A percentile compares a stretch with the other conserved stretches of the same genome.
Conservation (phyloP, 805 yeast species). For the Candida insectorum region DNA sequence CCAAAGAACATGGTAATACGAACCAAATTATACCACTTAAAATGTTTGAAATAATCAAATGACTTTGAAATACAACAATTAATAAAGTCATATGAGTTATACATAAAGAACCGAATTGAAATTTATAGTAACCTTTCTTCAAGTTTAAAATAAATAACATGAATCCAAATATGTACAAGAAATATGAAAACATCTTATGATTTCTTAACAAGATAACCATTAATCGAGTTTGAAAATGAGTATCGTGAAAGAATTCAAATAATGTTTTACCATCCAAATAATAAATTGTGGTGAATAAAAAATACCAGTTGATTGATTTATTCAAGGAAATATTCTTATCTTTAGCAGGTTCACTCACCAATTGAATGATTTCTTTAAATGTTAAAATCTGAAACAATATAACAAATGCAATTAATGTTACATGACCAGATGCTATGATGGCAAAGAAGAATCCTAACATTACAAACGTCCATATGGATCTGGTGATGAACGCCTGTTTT, state of each 20-base stretch:
- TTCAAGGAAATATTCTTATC: constrained; percentile 82
- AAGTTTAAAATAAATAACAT: constrained; percentile 86
- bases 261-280: constrained; percentile 85
- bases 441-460: constrained; percentile 77
- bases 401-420: constrained; percentile 72
- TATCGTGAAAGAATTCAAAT: constrained; percentile 59
- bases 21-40: constrained; percentile 94
- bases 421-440: constrained; percentile 78
- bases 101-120: constrained; percentile 92
- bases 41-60: constrained; percentile 84
- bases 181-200: constrained; percentile 81
- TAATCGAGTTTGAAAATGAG: constrained; percentile 48
- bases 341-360: constrained; percentile 80
- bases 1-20: constrained; percentile 85
- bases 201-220: constrained; percentile 63
- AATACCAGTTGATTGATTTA: constrained; percentile 87
- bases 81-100: constrained; percentile 91
- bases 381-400: constrained; percentile 74
- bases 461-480: constrained; percentile 91
- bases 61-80: constrained; percentile 90
- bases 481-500: constrained; percentile 77
- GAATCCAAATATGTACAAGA: constrained; percentile 82
- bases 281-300: constrained; percentile 80
- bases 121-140: constrained; percentile 82
- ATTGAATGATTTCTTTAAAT: constrained; percentile 84